Conservation (phyloP, 331 rosid species). For the Arachis monticola region DNA sequence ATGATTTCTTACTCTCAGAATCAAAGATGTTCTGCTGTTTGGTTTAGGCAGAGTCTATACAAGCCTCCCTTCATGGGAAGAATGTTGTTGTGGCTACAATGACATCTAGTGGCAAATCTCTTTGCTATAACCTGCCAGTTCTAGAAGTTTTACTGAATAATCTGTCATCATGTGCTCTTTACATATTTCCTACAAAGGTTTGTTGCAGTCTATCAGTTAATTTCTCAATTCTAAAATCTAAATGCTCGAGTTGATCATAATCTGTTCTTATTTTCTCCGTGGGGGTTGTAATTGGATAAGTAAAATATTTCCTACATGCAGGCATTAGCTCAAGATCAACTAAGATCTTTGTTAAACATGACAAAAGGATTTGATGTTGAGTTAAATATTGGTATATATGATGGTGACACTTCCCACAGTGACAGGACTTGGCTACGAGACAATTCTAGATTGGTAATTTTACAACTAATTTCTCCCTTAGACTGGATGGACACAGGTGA, state of each 20-base stretch:
- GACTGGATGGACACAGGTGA: constrained; percentile 24
- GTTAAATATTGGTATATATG: constrained; percentile 84
- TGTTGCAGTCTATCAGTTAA: constrained; percentile 34
- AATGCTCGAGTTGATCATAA: constrained; percentile 23
- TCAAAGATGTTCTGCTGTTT: constrained; percentile 38
- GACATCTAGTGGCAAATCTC: constrained; percentile 98
- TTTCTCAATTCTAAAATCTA: constrained; percentile 31
- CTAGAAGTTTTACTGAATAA: constrained; percentile 66
- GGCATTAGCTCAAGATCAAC: constrained; percentile 98
- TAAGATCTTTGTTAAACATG: constrained; percentile 72
- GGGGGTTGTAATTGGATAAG: constrained; percentile 28
- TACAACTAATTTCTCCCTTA: constrained; percentile 35
- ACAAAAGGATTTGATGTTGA: constrained; percentile 62
- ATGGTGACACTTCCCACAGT: constrained; percentile 79
- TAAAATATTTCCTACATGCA: constrained; percentile 45
- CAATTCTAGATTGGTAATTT: constrained; percentile 82
- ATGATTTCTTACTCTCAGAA: constrained; percentile 27
- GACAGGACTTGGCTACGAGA: constrained; percentile 74
- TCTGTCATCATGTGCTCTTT: constrained; percentile 70
- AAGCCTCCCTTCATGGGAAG: constrained; percentile 78
- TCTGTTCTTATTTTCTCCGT: not conserved
- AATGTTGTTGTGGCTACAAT: constrained; percentile 86
- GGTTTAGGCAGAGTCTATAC: constrained; percentile 72
- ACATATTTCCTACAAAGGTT: constrained; percentile 96
- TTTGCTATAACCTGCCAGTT: constrained; percentile 90